Conservation (phyloP, 768 basidiomycete genomes). For the Lactarius quietus region DNA sequence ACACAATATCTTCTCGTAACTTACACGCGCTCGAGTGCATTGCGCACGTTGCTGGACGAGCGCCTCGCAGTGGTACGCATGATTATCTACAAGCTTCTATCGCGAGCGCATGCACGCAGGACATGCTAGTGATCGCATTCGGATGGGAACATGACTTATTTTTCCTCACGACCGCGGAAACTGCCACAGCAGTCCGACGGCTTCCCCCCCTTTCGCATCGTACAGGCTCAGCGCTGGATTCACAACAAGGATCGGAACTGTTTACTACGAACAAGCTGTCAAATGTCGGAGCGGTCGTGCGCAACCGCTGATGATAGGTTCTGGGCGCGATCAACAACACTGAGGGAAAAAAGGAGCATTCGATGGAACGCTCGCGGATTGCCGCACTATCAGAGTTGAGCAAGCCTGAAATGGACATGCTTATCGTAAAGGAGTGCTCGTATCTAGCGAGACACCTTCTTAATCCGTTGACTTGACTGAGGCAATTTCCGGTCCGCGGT, state of each 20-base stretch:
- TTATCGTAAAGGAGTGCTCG: not conserved
- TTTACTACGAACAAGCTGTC: not conserved
- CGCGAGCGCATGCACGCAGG: not conserved
- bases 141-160: not conserved
- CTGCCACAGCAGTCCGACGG: not conserved
- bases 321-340: not conserved
- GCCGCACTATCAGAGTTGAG: conserved; percentile 15
- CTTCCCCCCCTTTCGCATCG: not conserved
- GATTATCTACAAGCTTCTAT: conserved; percentile 13
- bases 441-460: conserved; percentile 11
- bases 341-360: not conserved
- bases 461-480: conserved; percentile 1
- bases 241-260: not conserved
- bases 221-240: not conserved
- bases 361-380: not conserved
- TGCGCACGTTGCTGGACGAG: conserved; percentile 8
- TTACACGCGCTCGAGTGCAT: conserved; percentile 1
- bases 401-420: conserved; percentile 6
- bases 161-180: too few species aligned
- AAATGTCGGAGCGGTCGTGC: not conserved
- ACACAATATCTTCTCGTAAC: not conserved
- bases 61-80: conserved; percentile 1
- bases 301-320: not conserved
- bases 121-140: not conserved
- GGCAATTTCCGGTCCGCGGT: conserved; percentile 12